A percentile compares a stretch with the other conserved stretches of the same genome.
phyloP scores from a whole-genome alignment of 2,329 filamentous ascomycete species.

The Trichoderma gracile region DNA sequence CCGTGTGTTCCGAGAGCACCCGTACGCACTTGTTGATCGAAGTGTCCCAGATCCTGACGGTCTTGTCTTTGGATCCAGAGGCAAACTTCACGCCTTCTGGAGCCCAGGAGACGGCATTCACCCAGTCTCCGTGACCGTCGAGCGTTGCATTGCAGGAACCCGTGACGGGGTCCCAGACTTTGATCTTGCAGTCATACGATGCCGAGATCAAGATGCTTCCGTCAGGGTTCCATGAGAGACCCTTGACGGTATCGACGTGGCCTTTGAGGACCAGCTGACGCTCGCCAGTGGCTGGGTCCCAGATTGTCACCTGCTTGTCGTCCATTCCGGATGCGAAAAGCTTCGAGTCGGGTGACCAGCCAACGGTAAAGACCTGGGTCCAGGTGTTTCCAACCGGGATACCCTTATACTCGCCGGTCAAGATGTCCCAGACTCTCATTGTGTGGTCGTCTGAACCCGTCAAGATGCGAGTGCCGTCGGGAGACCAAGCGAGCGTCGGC shows the following conservation, averaged over 20 bases:
- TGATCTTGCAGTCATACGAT: background rate
- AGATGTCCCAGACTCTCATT: background rate
- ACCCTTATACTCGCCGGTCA: background rate
- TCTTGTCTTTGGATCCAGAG: background rate
- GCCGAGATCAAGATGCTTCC: background rate
- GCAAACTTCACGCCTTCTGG: background rate
- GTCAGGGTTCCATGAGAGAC: background rate
- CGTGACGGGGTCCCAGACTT: background rate
- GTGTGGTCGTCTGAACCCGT: background rate
- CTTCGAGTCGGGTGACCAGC: background rate
- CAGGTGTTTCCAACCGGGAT: background rate
- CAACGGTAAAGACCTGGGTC: background rate
- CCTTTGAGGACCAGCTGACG: background rate
- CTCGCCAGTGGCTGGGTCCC: background rate
- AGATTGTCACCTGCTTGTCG: background rate
- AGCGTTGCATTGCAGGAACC: background rate
- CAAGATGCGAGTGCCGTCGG: background rate
- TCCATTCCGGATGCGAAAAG: background rate
- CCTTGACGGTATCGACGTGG: background rate
- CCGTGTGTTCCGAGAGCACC: background rate
- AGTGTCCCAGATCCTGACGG: background rate
- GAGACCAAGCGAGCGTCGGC: background rate
- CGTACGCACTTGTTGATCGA: background rate
- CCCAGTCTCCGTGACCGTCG: background rate
- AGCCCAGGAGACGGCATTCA: background rate